A percentile compares a stretch with the other conserved stretches of the same genome.
phyloP scores from a whole-genome alignment of 495 filamentous ascomycete genomes.

The Neurospora sp. region DNA sequence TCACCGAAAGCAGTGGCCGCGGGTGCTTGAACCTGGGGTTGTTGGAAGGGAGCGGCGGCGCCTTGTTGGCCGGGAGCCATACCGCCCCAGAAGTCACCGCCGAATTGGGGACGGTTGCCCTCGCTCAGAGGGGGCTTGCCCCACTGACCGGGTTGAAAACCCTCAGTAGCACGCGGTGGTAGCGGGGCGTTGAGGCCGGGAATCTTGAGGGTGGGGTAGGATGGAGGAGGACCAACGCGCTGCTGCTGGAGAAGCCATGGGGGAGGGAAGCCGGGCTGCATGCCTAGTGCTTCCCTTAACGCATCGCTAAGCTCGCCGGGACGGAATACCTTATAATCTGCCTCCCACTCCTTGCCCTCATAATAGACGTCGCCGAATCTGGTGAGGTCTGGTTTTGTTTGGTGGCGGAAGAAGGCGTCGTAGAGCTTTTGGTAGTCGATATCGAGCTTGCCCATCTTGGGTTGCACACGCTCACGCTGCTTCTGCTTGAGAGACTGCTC shows the following conservation, averaged over 20 bases:
- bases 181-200: conserved; percentile 92
- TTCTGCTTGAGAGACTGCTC: conserved; percentile 86
- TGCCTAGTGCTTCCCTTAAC: conserved; percentile 85
- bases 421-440: conserved; percentile 98
- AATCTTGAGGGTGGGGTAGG: conserved; percentile 85
- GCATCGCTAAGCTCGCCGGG: conserved; percentile 86
- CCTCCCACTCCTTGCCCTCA: conserved; percentile 97
- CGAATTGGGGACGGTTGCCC: conserved; percentile 78
- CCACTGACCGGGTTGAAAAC: conserved; percentile 90
- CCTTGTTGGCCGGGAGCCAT: no score
- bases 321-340: conserved; percentile 78
- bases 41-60: conserved; percentile 20
- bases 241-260: conserved; percentile 98
- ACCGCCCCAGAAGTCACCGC: conserved; percentile 48
- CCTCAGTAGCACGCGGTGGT: conserved; percentile 76
- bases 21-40: conserved; percentile 9
- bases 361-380: conserved; percentile 97
- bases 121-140: conserved; percentile 94
- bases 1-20: conserved; percentile 43
- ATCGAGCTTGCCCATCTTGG: conserved; percentile 94
- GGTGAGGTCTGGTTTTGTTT: conserved; percentile 89
- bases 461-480: conserved; percentile 85
- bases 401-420: conserved; percentile 94
- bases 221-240: conserved; percentile 82
- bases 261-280: conserved; percentile 85